These are phyloP conservation scores for Ceratobasidium papillatum DNA, from an alignment of 1,284 basidiomycete species.

Conservation along the genomic window DNA sequence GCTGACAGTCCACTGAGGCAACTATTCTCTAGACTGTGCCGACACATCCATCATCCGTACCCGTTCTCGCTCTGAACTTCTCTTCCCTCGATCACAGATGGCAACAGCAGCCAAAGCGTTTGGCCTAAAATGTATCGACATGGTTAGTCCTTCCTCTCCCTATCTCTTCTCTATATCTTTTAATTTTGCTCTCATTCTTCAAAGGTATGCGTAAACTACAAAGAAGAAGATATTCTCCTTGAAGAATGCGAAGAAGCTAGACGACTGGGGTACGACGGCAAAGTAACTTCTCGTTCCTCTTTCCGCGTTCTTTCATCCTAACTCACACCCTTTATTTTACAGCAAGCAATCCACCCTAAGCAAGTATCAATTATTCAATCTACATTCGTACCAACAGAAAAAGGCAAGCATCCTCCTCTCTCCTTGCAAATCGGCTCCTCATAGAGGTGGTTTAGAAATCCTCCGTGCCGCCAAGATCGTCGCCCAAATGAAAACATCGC, in stretches of 20 bases:
- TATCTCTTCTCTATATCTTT: constrained; percentile 24
- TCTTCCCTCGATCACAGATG: constrained; percentile 87
- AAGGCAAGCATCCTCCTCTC: constrained; percentile 59
- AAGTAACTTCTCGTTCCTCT: constrained; percentile 59
- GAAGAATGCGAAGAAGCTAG: constrained; percentile 84
- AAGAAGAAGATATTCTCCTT: constrained; percentile 71
- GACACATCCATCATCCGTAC: constrained; percentile 88
- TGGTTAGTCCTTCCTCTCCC: constrained; percentile 60
- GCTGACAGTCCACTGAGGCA: not conserved
- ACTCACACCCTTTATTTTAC: constrained; percentile 34
- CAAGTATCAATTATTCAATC: constrained; percentile 84
- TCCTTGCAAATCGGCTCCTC: not conserved
- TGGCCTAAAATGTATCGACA: constrained; percentile 86
- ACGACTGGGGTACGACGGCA: constrained; percentile 84
- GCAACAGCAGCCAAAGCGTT: constrained; percentile 87
- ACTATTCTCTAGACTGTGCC: constrained; percentile 63
- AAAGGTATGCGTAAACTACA: constrained; percentile 91
- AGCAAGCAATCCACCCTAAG: constrained; percentile 95
- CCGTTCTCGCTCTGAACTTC: constrained; percentile 73
- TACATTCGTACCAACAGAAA: constrained; percentile 77
- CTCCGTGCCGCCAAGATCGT: constrained; percentile 79
- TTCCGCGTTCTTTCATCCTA: not conserved
- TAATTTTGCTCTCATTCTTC: not conserved
- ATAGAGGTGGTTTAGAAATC: constrained; percentile 65
- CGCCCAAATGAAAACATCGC: constrained; percentile 65